phyloP scores from a whole-genome alignment of 1,284 basidiomycete genomes.

The Vanrija humicola region DNA sequence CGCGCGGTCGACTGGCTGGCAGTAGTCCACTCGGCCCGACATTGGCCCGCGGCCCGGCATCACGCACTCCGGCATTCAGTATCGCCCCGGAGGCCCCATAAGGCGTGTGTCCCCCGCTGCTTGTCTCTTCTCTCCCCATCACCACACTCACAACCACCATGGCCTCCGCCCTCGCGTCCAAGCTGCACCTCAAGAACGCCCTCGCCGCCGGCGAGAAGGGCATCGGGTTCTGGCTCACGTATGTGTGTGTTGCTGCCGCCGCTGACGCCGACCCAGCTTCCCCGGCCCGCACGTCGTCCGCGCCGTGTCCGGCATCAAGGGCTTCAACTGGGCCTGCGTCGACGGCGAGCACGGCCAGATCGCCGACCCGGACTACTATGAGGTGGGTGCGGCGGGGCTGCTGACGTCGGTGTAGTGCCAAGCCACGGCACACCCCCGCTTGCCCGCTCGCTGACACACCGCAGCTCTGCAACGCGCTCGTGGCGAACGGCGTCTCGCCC shows the following conservation, averaged over 20 bases:
- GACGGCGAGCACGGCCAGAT: constrained; percentile 31
- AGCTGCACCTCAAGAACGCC: constrained; percentile 49
- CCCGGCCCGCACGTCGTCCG: constrained; percentile 25
- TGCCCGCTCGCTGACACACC: neutral
- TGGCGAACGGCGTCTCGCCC: constrained; percentile 24
- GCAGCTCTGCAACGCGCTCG: constrained; percentile 25
- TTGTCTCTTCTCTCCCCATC: too few species aligned
- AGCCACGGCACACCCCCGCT: too few species aligned
- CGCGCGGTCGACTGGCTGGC: neutral
- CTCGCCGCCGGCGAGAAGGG: constrained; percentile 58
- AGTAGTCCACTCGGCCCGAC: neutral
- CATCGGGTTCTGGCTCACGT: constrained; percentile 67
- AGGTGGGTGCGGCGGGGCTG: constrained; percentile 6
- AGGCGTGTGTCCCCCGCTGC: too few species aligned
- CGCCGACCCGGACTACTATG: constrained; percentile 22
- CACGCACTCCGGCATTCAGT: too few species aligned
- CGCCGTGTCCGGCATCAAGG: constrained; percentile 28
- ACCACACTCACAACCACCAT: too few species aligned
- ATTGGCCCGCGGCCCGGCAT: neutral
- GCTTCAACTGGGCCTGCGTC: constrained; percentile 32
- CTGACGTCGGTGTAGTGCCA: too few species aligned
- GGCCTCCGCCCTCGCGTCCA: too few species aligned
- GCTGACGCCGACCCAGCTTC: constrained; percentile 19
- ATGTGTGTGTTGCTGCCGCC: constrained; percentile 13
- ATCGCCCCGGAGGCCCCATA: too few species aligned